Evolutionary conservation across 768 basidiomycete species (phyloP), one percentile per base, ranked within the genome.

Genomic region (Lactarius evosmus): DNA sequence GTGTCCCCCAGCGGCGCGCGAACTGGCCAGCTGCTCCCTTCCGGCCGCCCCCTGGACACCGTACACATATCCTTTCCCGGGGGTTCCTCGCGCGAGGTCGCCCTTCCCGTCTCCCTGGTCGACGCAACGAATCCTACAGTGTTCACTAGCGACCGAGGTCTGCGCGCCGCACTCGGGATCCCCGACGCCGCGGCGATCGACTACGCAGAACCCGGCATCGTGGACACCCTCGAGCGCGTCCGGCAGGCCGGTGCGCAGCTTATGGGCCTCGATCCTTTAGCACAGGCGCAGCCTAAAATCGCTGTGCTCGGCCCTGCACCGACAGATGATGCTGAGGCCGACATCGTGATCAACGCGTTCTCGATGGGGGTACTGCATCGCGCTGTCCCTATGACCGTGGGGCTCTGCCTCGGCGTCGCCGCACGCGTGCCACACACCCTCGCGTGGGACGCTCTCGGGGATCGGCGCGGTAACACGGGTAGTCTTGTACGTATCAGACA

Each of bases 121-220:
- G 89, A 91, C 69, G 88, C 88, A 1, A 86, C 89, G 17, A 90
- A 91, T 71, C 89, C 89, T 0, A 86, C 84, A 7, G 82, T 91
- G 17, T 85, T 91, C 73, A 78, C 89, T 67, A 60, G 73, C 36
- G 73, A 77, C 4, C 63, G 72, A 0, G 81, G 83, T 44, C 76
- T 90, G 40, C 66, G 71, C 25, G 51, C 66, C 7, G 72, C 76
- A 38, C 75, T 83, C 50, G 72, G 76, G 25, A 69, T 82, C 46
- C 54, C 60, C 33, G 56, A 58, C 29, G 56, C 62, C 17, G 53
- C 49, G 12, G 49, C 69, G n/a, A 51, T 70, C 41, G 67, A 70
- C 58, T 75, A 72, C 46, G 46, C 62, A 3, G 56, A 64, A 22
- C 51, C 52, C 1, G 34, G 63, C 0, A 69, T 74, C 19, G 65